Conservation (phyloP, 2,329 filamentous ascomycete genomes). For the Penicillium sp. region DNA sequence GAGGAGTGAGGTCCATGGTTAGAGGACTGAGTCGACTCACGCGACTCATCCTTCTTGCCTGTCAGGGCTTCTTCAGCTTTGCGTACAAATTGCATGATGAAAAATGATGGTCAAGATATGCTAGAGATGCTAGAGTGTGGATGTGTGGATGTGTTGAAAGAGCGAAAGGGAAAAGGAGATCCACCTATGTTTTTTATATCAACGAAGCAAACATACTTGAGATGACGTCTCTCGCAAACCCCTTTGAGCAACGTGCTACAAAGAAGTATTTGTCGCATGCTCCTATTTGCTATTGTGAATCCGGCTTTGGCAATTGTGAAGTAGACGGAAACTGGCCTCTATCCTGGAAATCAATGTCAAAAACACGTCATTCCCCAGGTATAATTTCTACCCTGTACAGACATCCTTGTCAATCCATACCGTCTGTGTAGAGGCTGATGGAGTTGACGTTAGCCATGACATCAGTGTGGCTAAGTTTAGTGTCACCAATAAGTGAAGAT, state of each 20-base stretch:
- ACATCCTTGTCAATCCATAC: too few species aligned
- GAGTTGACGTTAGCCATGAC: too few species aligned
- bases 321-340: too few species aligned
- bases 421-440: too few species aligned
- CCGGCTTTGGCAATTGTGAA: too few species aligned
- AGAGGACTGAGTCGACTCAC: slow-evolving; percentile 9
- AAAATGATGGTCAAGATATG: background rate
- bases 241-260: background rate
- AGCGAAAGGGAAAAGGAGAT: background rate
- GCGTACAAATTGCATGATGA: slow-evolving; percentile 33
- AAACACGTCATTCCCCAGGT: too few species aligned
- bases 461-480: too few species aligned
- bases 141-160: background rate
- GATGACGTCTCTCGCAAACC: background rate
- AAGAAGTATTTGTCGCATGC: background rate
- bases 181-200: background rate
- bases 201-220: background rate
- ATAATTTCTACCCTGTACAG: too few species aligned
- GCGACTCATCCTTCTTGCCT: slow-evolving; percentile 26
- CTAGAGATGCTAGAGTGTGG: background rate
- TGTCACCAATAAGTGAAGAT: too few species aligned
- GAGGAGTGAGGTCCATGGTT: slow-evolving; percentile 19
- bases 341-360: too few species aligned
- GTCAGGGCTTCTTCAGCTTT: slow-evolving; percentile 48
- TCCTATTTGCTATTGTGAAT: background rate